These are phyloP conservation scores for Globisporangium canariense DNA, from an alignment of 352 stramenopile genomes.

Conservation along the genomic window DNA sequence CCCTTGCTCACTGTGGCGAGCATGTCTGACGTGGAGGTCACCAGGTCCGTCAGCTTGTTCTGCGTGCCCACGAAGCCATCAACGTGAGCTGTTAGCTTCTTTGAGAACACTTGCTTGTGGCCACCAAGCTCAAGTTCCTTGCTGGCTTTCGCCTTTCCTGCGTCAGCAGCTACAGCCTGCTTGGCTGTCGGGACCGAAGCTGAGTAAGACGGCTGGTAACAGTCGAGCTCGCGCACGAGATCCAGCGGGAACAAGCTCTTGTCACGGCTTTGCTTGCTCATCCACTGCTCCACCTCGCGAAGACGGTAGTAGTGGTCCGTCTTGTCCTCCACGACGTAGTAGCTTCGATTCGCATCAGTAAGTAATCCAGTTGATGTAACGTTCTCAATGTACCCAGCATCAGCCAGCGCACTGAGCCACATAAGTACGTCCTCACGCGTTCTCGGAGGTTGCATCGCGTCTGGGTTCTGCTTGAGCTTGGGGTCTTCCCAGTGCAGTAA, in stretches of 20 bases:
- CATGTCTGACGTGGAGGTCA: constrained; percentile 33
- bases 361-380: constrained; percentile 20
- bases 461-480: constrained; percentile 31
- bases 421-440: constrained; percentile 29
- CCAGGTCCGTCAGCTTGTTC: constrained; percentile 41
- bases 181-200: not conserved
- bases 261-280: constrained; percentile 23
- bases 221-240: constrained; percentile 63
- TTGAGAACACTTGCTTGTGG: constrained; percentile 37
- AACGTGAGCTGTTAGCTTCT: constrained; percentile 56
- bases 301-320: constrained; percentile 51
- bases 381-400: constrained; percentile 60
- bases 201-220: constrained; percentile 19
- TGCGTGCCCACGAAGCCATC: constrained; percentile 53
- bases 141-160: not conserved
- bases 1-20: constrained; percentile 22
- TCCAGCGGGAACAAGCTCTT: constrained; percentile 64
- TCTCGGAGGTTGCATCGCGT: constrained; percentile 47
- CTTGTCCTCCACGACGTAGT: constrained; percentile 43
- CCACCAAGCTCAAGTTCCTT: not conserved
- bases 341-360: constrained; percentile 31
- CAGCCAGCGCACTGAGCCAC: constrained; percentile 57
- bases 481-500: constrained; percentile 35
- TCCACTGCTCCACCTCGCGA: constrained; percentile 50
- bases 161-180: not conserved